phyloP scores from a whole-genome alignment of 768 basidiomycete genomes.

The Paxillus rubicundulus region DNA sequence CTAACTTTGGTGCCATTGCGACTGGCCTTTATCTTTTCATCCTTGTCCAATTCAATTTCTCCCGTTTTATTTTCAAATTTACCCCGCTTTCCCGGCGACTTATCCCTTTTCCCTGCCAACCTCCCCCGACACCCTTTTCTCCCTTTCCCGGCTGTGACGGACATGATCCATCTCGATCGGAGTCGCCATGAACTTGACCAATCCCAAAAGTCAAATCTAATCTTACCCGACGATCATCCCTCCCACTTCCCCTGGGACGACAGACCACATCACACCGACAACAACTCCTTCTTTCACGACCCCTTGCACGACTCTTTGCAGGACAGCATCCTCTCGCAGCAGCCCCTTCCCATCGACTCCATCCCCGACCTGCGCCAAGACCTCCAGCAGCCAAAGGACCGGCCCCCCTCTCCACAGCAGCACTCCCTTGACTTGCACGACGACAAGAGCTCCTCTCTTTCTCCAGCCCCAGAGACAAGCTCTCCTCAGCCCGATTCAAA shows the following conservation, averaged over 20 bases:
- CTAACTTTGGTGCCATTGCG: constrained; percentile 1
- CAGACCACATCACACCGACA: constrained; percentile 24
- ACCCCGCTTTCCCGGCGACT: not conserved
- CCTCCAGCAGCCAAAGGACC: constrained; percentile 8
- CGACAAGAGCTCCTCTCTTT: constrained; percentile 56
- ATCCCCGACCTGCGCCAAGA: constrained; percentile 6
- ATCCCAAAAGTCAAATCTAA: constrained; percentile 41
- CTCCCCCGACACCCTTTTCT: not conserved
- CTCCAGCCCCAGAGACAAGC: constrained; percentile 49
- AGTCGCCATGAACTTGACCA: constrained; percentile 42
- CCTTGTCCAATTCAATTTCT: constrained; percentile 4
- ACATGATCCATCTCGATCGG: constrained; percentile 56
- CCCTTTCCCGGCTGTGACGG: constrained; percentile 7
- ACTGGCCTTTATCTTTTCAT: not conserved
- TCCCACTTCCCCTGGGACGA: constrained; percentile 36
- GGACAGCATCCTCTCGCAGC: constrained; percentile 12
- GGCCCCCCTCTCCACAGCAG: constrained; percentile 11
- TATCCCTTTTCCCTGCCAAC: not conserved
- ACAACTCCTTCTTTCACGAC: constrained; percentile 28
- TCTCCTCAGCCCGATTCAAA: constrained; percentile 34
- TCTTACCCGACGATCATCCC: constrained; percentile 37
- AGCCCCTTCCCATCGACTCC: constrained; percentile 18
- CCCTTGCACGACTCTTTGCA: constrained; percentile 15
- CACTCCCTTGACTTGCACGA: constrained; percentile 20
- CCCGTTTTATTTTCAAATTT: not conserved